Conservation (phyloP, 2,329 filamentous ascomycete species). For the Aspergillus sp. region DNA sequence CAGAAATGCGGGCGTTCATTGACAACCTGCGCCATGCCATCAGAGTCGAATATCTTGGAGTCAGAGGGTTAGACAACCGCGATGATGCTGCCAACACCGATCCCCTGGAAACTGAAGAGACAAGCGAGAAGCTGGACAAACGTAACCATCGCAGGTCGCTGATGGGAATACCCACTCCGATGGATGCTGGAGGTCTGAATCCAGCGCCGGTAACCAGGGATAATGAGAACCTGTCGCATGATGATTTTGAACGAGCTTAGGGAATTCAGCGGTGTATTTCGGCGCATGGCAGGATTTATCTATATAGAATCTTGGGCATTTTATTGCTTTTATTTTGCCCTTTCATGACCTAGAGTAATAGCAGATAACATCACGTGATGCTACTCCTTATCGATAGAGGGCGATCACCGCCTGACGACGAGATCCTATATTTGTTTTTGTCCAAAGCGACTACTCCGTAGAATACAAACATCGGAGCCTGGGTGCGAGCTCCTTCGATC, state of each 20-base stretch:
- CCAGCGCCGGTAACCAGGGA: slow-evolving; percentile 26
- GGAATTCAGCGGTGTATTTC: slow-evolving; percentile 3
- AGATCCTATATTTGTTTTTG: slow-evolving; percentile 3
- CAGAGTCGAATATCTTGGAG: slow-evolving; percentile 37
- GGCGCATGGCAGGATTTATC: slow-evolving; percentile 13
- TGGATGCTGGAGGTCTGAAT: slow-evolving; percentile 47
- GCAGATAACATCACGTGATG: background rate
- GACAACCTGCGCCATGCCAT: slow-evolving; percentile 37
- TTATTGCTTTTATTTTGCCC: slow-evolving; percentile 3
- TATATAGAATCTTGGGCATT: slow-evolving; percentile 13
- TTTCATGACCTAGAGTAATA: background rate
- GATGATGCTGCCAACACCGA: slow-evolving; percentile 20
- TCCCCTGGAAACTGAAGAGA: slow-evolving; percentile 27
- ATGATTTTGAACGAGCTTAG: slow-evolving; percentile 41
- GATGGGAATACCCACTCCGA: slow-evolving; percentile 39
- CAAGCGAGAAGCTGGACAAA: slow-evolving; percentile 49
- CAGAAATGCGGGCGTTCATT: slow-evolving; percentile 44
- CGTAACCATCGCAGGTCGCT: slow-evolving; percentile 50
- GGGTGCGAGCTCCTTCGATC: background rate
- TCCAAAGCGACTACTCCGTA: background rate
- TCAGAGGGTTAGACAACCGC: slow-evolving; percentile 29
- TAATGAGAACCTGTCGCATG: slow-evolving; percentile 28
- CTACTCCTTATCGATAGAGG: slow-evolving; percentile 2
- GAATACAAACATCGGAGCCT: background rate
- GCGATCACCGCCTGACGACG: background rate